These are phyloP conservation scores for Lepidopterella palustris DNA, from an alignment of 495 filamentous ascomycete species.

Conservation along the genomic window DNA sequence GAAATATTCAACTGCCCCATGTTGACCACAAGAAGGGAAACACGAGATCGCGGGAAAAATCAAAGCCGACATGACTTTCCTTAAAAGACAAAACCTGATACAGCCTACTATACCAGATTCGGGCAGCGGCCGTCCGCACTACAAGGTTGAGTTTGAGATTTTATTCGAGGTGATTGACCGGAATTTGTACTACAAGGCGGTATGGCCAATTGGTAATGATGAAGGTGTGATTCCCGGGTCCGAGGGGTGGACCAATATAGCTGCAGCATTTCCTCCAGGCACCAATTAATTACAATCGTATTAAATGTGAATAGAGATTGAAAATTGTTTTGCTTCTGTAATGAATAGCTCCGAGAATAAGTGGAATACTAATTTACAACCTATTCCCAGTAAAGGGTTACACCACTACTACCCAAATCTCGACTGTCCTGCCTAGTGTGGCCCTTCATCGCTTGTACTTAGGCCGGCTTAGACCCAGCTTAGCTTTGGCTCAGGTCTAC, in stretches of 20 bases:
- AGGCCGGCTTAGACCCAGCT: neutral
- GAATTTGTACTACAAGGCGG: conserved; percentile 1
- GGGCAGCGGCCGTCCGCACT: neutral
- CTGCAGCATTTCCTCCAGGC: conserved; percentile 1
- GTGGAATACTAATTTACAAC: neutral
- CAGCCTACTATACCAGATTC: neutral
- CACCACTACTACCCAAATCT: neutral
- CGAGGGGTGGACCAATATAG: conserved; percentile 1
- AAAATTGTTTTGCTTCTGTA: neutral
- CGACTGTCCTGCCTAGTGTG: neutral
- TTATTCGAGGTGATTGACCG: neutral
- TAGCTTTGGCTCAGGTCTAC: neutral
- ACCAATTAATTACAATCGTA: neutral
- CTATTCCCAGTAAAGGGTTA: neutral
- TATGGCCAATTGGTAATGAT: conserved; percentile 2
- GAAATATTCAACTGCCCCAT: neutral
- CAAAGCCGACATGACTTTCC: conserved; percentile 2
- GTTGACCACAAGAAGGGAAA: neutral
- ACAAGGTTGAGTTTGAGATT: conserved; percentile 1
- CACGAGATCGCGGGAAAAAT: conserved; percentile 1
- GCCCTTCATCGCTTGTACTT: neutral
- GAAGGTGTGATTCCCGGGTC: neutral
- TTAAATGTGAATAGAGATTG: neutral
- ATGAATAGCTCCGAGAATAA: neutral
- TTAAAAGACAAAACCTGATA: conserved; percentile 1